Conservation (phyloP, 1,284 basidiomycete genomes). For the Spongispora temasekensis region DNA sequence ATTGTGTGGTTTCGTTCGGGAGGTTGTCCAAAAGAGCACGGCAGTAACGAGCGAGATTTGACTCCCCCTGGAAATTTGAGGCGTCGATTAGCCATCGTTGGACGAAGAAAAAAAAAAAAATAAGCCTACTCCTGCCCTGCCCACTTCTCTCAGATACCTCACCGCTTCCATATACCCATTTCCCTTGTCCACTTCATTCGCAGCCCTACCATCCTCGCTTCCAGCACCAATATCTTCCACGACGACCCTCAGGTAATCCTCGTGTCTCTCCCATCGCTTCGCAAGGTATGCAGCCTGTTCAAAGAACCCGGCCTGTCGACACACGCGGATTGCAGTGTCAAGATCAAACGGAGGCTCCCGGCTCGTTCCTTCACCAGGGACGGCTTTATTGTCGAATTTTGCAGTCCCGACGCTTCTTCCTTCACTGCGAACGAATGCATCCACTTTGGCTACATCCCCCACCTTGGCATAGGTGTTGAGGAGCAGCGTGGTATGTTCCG, state of each 20-base stretch:
- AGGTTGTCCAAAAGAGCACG: constrained; percentile 80
- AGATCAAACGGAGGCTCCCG: constrained; percentile 93
- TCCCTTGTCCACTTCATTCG: constrained; percentile 21
- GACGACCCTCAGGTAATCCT: constrained; percentile 92
- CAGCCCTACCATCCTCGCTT: not conserved
- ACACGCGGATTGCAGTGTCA: constrained; percentile 95
- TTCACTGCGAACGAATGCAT: constrained; percentile 91
- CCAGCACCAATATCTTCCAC: constrained; percentile 86
- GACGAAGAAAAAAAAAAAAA: constrained; percentile 1
- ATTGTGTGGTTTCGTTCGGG: constrained; percentile 85
- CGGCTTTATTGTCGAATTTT: constrained; percentile 27
- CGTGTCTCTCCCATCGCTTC: constrained; percentile 86
- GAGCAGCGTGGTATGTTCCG: constrained; percentile 95
- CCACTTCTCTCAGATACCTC: constrained; percentile 76
- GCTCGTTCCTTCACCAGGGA: constrained; percentile 38
- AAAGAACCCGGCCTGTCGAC: constrained; percentile 94
- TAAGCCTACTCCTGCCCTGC: constrained; percentile 69
- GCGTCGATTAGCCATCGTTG: not conserved
- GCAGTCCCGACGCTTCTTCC: constrained; percentile 40
- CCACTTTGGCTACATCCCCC: constrained; percentile 86
- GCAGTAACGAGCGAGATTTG: constrained; percentile 82
- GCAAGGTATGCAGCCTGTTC: constrained; percentile 95
- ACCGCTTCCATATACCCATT: constrained; percentile 74
- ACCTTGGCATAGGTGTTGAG: constrained; percentile 98
- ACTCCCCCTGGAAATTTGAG: constrained; percentile 64